Base-by-base conservation (phyloP, 2,329 filamentous ascomycete genomes). In the Ambrosiella beaveri region DNA sequence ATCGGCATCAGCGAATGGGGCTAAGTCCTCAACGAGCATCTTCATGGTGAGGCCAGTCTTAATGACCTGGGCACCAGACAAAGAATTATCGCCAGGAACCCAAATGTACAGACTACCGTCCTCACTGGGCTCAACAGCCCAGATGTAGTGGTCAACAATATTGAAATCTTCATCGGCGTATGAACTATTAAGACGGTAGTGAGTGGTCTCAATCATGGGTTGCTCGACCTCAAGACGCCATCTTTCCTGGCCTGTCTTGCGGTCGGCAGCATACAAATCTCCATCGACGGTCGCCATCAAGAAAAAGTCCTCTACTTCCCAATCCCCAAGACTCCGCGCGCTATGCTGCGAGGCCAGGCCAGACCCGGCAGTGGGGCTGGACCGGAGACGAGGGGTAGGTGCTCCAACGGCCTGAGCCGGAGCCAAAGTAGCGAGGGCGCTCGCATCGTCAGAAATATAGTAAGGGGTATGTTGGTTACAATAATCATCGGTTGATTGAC, bases 221-320 rank as follows among this genome's bases (percentile, higher is more conserved):
- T 85, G 82, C 64, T 88, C 86, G 61, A 86, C 81, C 70, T 88
- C 82, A 62, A 95, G 78, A 66, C 86, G 84, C 93, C 93, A 97
- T 68, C 84, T 85, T 65, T 85, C 78, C 62, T 84, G 78, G 65
- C 93, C 93, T 56, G 86, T 93, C 68, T 84, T 86, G 66, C 93
- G 82, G 74, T 96, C 88, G 71, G 83, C 83, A 69, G 91, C 90
- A 74, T 95, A 87, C 67, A 97, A 81, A 70, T 88, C 87, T 78
- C 93, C 93, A 78, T 97, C 90, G 81, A 97, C 87, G 80, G 93
- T 97, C 87, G 93, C 91, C 86, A 98, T 78, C 77, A 98, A 88
- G 75, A 97, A 87, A 81, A 96, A 95, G 78, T 97, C 90, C 87
- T 97, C 91, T 75, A 96, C 90, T 86, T 96, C 88, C 91, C 91